Evolutionary conservation across 83 land plant genomes (phyloP).

Genomic region (Diphasiastrum complanatum): DNA sequence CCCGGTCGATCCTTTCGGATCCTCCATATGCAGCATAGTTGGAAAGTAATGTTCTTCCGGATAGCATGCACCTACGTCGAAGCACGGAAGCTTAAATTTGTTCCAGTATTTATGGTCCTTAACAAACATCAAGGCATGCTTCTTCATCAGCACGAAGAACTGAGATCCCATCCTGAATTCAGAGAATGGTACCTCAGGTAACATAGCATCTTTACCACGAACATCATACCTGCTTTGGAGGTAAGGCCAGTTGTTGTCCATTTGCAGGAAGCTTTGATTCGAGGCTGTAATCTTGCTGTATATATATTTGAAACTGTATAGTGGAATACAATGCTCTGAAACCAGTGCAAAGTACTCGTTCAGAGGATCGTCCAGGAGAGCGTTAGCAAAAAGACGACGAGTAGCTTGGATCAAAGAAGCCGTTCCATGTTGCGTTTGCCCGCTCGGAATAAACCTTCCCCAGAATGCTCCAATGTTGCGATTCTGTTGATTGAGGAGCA

Average conservation of each 20-base stretch:
- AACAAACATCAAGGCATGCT: constrained; percentile 49
- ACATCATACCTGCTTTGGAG: constrained; percentile 33
- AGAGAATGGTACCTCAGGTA: constrained; percentile 57
- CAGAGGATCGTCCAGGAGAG: constrained; percentile 52
- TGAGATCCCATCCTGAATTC: constrained; percentile 60
- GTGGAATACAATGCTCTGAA: constrained; percentile 59
- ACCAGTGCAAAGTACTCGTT: constrained; percentile 53
- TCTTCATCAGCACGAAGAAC: constrained; percentile 45
- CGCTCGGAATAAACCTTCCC: constrained; percentile 35
- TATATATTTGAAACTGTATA: constrained; percentile 44
- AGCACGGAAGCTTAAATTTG: not conserved
- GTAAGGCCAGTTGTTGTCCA: constrained; percentile 30
- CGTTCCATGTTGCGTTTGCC: constrained; percentile 28
- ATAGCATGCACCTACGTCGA: constrained; percentile 35
- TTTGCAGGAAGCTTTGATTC: constrained; percentile 53
- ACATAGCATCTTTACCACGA: constrained; percentile 40
- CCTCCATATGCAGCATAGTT: constrained; percentile 45
- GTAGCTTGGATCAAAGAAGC: constrained; percentile 50
- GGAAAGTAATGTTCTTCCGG: constrained; percentile 82
- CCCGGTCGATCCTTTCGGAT: constrained; percentile 32
- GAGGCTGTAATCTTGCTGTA: constrained; percentile 37
- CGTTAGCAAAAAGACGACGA: constrained; percentile 53
- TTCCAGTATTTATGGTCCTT: constrained; percentile 44
- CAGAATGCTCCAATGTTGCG: constrained; percentile 26
- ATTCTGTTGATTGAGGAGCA: not conserved